A percentile compares a stretch with the other conserved stretches of the same genome.
phyloP scores from a whole-genome alignment of 331 rosid genomes.

The Ulmus americana region DNA sequence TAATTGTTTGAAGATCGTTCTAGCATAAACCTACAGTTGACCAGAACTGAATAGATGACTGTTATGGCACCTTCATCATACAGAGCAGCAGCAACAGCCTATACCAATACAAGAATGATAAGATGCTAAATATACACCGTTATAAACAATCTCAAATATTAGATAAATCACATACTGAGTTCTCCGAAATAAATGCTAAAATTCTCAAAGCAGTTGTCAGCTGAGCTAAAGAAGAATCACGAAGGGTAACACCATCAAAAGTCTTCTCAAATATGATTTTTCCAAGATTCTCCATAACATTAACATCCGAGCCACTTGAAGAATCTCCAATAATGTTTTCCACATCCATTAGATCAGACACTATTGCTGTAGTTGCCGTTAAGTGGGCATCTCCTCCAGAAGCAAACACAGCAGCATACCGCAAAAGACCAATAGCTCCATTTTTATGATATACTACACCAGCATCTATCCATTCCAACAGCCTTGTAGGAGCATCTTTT shows the following conservation, averaged over 20 bases:
- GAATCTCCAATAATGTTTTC: slow-evolving; percentile 78
- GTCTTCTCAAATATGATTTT: slow-evolving; percentile 79
- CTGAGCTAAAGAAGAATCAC: slow-evolving; percentile 88
- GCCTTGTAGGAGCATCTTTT: slow-evolving; percentile 92
- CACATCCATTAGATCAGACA: slow-evolving; percentile 78
- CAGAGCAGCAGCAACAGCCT: slow-evolving; percentile 75
- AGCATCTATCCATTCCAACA: slow-evolving; percentile 98
- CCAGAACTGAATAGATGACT: slow-evolving; percentile 72
- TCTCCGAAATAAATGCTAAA: slow-evolving; percentile 92
- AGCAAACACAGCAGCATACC: slow-evolving; percentile 86
- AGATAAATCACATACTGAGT: slow-evolving; percentile 56
- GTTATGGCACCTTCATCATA: slow-evolving; percentile 91
- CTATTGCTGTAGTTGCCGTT: slow-evolving; percentile 59
- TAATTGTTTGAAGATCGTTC: slow-evolving; percentile 88
- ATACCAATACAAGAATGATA: slow-evolving; percentile 29
- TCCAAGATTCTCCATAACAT: slow-evolving; percentile 94
- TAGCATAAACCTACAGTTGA: slow-evolving; percentile 84
- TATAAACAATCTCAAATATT: slow-evolving; percentile 6
- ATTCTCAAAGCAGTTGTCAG: slow-evolving; percentile 87
- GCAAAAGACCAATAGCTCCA: slow-evolving; percentile 79
- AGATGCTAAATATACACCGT: slow-evolving; percentile 20
- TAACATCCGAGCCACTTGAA: slow-evolving; percentile 66
- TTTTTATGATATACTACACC: slow-evolving; percentile 83
- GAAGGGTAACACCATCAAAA: slow-evolving; percentile 83
- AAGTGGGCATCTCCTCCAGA: slow-evolving; percentile 96